These are phyloP conservation scores for Fraxinus sp. DNA, from an alignment of 305 asterid species.

Conservation along the genomic window DNA sequence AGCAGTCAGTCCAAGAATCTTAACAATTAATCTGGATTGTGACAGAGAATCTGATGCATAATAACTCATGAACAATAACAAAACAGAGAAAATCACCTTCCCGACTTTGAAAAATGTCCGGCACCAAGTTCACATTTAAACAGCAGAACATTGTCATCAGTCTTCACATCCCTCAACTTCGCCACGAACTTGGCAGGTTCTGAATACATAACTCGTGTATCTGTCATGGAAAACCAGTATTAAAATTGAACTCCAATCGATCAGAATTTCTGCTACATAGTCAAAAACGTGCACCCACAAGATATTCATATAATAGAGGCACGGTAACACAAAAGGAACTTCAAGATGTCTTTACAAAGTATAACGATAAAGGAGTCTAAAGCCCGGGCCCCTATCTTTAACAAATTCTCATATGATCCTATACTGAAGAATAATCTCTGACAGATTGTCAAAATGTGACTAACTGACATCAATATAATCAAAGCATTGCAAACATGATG, in stretches of 20 bases:
- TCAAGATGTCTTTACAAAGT: neutral
- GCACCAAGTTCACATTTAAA: slow-evolving; percentile 94
- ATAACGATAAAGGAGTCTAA: neutral
- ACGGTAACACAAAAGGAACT: neutral
- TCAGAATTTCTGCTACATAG: neutral
- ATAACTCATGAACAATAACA: slow-evolving; percentile 1
- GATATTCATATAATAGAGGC: neutral
- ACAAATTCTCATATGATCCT: slow-evolving; percentile 8
- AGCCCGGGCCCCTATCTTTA: neutral
- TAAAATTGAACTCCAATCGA: slow-evolving; percentile 14
- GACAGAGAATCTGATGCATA: neutral
- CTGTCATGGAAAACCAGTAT: slow-evolving; percentile 38
- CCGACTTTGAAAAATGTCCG: slow-evolving; percentile 93
- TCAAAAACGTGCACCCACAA: neutral
- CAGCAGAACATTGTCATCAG: slow-evolving; percentile 66
- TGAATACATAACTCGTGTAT: slow-evolving; percentile 82
- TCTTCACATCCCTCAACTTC: slow-evolving; percentile 83
- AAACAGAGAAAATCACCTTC: slow-evolving; percentile 55
- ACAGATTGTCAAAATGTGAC: neutral
- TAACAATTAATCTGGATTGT: neutral
- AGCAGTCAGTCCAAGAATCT: neutral
- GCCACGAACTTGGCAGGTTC: slow-evolving; percentile 97
- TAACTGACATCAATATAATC: neutral
- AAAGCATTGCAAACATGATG: slow-evolving; percentile 1
- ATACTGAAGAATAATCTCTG: neutral